phyloP scores from a whole-genome alignment of 805 yeast genomes.

The Candida nonsorbophila region DNA sequence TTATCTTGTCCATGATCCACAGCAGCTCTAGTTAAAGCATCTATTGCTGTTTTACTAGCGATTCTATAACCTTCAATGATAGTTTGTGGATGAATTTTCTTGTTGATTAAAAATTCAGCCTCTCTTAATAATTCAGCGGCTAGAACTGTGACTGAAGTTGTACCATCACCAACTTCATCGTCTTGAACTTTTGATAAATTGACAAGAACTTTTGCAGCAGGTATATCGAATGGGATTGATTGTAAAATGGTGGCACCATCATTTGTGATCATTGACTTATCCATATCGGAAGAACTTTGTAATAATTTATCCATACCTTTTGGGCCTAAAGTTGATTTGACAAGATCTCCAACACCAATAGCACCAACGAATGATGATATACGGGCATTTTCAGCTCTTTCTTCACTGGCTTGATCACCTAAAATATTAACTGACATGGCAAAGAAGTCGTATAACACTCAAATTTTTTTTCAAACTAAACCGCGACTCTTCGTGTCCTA shows the following conservation, averaged over 20 bases:
- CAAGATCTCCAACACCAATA: constrained; percentile 97
- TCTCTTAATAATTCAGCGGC: constrained; percentile 90
- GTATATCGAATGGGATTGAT: constrained; percentile 91
- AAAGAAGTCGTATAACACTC: no score
- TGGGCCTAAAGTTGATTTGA: constrained; percentile 92
- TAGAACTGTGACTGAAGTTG: constrained; percentile 89
- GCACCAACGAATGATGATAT: constrained; percentile 97
- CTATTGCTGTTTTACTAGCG: constrained; percentile 80
- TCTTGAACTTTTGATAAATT: constrained; percentile 95
- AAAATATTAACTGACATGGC: constrained; percentile 81
- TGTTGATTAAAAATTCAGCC: constrained; percentile 88
- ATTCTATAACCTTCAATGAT: constrained; percentile 93
- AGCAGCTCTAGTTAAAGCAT: constrained; percentile 71
- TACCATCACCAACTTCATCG: constrained; percentile 98
- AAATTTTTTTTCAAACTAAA: not conserved
- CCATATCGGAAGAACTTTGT: constrained; percentile 74
- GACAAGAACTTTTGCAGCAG: constrained; percentile 94
- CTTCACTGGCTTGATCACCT: constrained; percentile 96
- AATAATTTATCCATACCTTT: constrained; percentile 97
- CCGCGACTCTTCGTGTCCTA: no score
- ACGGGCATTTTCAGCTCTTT: constrained; percentile 97
- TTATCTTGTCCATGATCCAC: constrained; percentile 61
- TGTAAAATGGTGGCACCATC: constrained; percentile 98
- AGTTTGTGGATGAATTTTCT: constrained; percentile 95
- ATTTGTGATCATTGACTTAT: constrained; percentile 78